Evolutionary conservation across 495 filamentous ascomycete genomes (phyloP).

Genomic region (Tuber brumale): DNA sequence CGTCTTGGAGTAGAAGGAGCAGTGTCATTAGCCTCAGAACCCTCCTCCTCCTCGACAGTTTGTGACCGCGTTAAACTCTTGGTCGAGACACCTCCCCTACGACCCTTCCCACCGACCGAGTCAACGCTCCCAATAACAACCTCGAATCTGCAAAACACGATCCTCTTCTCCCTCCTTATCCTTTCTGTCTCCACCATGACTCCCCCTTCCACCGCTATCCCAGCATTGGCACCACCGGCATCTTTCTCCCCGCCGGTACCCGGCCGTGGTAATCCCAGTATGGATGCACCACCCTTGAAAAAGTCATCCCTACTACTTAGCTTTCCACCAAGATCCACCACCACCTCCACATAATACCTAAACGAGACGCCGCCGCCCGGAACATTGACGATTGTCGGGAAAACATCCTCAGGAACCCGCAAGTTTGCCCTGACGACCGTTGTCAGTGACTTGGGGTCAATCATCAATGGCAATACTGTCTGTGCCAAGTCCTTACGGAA

Average conservation of each 20-base stretch:
- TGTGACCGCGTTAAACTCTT: conserved; percentile 22
- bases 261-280: conserved; percentile 50
- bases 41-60: conserved; percentile 32
- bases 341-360: conserved; percentile 84
- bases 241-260: conserved; percentile 26
- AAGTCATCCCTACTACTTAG: conserved; percentile 61
- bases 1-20: conserved; percentile 17
- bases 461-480: conserved; percentile 73
- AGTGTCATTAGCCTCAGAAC: conserved; percentile 16
- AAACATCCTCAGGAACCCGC: conserved; percentile 79
- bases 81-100: conserved; percentile 43
- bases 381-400: conserved; percentile 83
- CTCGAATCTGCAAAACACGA: conserved; percentile 75
- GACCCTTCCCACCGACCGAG: conserved; percentile 55
- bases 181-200: conserved; percentile 84
- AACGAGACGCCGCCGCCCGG: conserved; percentile 90
- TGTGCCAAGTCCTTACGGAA: conserved; percentile 93
- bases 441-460: conserved; percentile 71
- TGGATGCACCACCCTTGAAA: conserved; percentile 47
- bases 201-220: conserved; percentile 55
- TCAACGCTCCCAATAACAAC: conserved; percentile 84
- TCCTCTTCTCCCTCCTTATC: conserved; percentile 71
- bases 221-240: conserved; percentile 6
- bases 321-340: conserved; percentile 85
- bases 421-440: conserved; percentile 72